Conservation (phyloP, 768 basidiomycete species). For the Naganishia friedmannii region DNA sequence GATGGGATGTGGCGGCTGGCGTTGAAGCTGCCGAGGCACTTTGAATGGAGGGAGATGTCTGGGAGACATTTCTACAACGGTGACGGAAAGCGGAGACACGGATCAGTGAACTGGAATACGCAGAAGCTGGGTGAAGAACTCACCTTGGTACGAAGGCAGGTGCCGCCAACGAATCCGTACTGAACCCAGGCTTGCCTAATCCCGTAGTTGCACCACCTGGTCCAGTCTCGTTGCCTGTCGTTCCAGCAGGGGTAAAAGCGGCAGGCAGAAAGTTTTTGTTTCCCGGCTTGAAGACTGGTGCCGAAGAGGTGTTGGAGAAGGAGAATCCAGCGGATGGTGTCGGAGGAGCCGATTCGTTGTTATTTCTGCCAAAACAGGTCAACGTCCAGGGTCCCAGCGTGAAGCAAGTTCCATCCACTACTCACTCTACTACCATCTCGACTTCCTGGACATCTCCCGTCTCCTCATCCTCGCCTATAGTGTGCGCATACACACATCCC, state of each 20-base stretch:
- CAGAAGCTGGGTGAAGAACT: not conserved
- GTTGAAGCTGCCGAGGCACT: slow-evolving; percentile 6
- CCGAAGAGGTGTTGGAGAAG: slow-evolving; percentile 10
- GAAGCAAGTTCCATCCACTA: not conserved
- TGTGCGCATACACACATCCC: slow-evolving; percentile 26
- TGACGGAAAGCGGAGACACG: not conserved
- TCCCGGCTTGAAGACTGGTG: slow-evolving; percentile 26
- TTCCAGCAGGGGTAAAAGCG: not conserved
- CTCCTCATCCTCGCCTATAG: slow-evolving; percentile 26
- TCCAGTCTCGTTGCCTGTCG: not conserved
- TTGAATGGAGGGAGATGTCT: slow-evolving; percentile 1
- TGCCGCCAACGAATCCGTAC: slow-evolving; percentile 20
- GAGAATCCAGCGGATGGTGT: slow-evolving; percentile 10
- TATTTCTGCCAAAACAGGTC: not conserved
- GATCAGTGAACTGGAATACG: not conserved
- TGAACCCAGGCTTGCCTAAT: slow-evolving; percentile 17
- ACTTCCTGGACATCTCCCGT: slow-evolving; percentile 9
- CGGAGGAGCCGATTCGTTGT: slow-evolving; percentile 3
- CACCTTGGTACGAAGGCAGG: slow-evolving; percentile 25
- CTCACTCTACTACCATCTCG: not conserved
- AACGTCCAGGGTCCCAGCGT: not conserved
- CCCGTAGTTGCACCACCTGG: not conserved
- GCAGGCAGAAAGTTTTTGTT: slow-evolving; percentile 7
- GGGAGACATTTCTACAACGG: not conserved
- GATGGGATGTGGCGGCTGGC: not conserved